Conservation (phyloP, 2,329 filamentous ascomycete species). For the Botrytis squamosa region DNA sequence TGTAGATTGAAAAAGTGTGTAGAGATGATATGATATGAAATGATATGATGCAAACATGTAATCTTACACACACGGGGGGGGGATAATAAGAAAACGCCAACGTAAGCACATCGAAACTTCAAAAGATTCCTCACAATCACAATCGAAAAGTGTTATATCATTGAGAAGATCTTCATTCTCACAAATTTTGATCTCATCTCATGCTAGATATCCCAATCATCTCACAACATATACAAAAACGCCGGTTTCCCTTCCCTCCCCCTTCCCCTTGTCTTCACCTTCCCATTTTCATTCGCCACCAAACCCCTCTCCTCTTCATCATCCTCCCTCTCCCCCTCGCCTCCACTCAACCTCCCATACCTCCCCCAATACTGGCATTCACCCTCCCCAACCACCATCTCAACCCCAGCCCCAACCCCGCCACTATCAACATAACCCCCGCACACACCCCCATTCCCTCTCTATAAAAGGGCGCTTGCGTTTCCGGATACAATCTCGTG, state of each 20-base stretch:
- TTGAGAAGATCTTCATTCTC: too few species aligned
- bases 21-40: too few species aligned
- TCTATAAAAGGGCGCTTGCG: constrained; percentile 49
- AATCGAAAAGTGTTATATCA: too few species aligned
- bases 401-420: constrained; percentile 44
- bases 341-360: constrained; percentile 41
- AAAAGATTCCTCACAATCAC: too few species aligned
- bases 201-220: neutral
- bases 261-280: neutral
- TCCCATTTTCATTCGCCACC: constrained; percentile 24
- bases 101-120: too few species aligned
- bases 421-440: constrained; percentile 49
- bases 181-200: neutral
- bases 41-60: too few species aligned
- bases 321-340: constrained; percentile 18
- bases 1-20: too few species aligned
- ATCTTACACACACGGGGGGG: too few species aligned
- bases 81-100: too few species aligned
- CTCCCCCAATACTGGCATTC: constrained; percentile 27
- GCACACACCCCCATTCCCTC: constrained; percentile 52
- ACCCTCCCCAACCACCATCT: constrained; percentile 38
- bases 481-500: constrained; percentile 53
- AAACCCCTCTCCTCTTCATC: neutral
- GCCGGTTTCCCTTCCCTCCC: constrained; percentile 23
- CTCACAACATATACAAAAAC: constrained; percentile 32